Evolutionary conservation across 345 rosid species (phyloP), one percentile per base, ranked within the genome.

Genomic region (Gossypium anomalum): DNA sequence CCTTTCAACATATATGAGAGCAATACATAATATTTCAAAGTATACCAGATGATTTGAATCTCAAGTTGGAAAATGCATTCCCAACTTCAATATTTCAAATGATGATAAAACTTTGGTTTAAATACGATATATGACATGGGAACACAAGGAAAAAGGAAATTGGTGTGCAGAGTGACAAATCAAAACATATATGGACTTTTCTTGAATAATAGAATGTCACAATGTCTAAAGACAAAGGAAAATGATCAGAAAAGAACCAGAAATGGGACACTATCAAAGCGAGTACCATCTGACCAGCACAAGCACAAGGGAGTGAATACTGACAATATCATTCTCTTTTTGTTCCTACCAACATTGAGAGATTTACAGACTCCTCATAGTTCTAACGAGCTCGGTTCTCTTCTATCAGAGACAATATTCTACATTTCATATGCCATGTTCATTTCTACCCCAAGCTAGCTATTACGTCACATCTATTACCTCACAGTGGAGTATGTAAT

Each of bases 401-500:
- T 41, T 43, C 22, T 22, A 25, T 57, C n/a, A 7, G 66, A 57
- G 57, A 44, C 68, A 19, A 65, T 34, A 73, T 63, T 17, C 47
- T 11, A 13, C 44, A 57, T 56, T 51, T 74, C 44, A 56, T 49
- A 63, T 69, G 7, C 48, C 47, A 34, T 9, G 61, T 29, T 25
- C 23, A 29, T 70, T 70, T 70, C 73, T n/a, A n/a, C 27, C 61
- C 27, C 48, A 52, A 69, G 9, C 48, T 17, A 70, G 61, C 71
- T 45, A 67, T 45, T 45, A 22, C 4, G 60, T 70, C 47, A 52
- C 73, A 25, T 70, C 48, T 76, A 74, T 88, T 85, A 94, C 85
- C 98, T 89, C 74, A 90, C 74, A 4, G 85, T 67, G 7, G 97
- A 89, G 84, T 92, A 90, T 45, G 89, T 85, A 44, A 88, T 83